These are phyloP conservation scores for Mycena crocata DNA, from an alignment of 768 basidiomycete species.

Conservation along the genomic window DNA sequence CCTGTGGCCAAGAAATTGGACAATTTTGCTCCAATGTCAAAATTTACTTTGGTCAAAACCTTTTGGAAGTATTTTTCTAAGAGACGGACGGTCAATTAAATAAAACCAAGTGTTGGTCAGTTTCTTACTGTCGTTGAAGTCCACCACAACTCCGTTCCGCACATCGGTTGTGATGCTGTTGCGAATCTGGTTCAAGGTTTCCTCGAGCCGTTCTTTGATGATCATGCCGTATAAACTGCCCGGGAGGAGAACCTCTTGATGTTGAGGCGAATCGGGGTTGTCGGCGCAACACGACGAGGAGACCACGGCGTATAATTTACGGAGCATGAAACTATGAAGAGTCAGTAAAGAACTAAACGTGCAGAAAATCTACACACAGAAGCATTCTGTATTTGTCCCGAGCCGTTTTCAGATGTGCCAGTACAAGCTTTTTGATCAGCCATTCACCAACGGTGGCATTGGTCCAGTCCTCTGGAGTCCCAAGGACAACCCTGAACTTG, in stretches of 20 bases:
- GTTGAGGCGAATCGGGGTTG: conserved; percentile 98
- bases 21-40: conserved; percentile 91
- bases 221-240: conserved; percentile 96
- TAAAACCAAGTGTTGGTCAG: not conserved
- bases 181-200: conserved; percentile 81
- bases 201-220: conserved; percentile 96
- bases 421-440: conserved; percentile 85
- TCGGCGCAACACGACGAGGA: conserved; percentile 92
- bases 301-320: conserved; percentile 92
- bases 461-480: conserved; percentile 93
- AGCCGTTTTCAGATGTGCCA: conserved; percentile 89
- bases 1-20: conserved; percentile 98
- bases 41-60: conserved; percentile 81
- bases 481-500: conserved; percentile 94
- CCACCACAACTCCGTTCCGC: conserved; percentile 80
- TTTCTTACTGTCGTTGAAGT: conserved; percentile 87
- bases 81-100: conserved; percentile 7
- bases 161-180: conserved; percentile 79
- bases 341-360: conserved; percentile 17
- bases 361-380: conserved; percentile 66
- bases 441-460: conserved; percentile 84
- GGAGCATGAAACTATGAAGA: conserved; percentile 88
- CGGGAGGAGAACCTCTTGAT: conserved; percentile 96
- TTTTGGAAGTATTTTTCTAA: conserved; percentile 86
- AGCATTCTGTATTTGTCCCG: conserved; percentile 96